Base-by-base conservation (phyloP, 192 early-diverging fungal species). In the Entomortierella beljakovae region DNA sequence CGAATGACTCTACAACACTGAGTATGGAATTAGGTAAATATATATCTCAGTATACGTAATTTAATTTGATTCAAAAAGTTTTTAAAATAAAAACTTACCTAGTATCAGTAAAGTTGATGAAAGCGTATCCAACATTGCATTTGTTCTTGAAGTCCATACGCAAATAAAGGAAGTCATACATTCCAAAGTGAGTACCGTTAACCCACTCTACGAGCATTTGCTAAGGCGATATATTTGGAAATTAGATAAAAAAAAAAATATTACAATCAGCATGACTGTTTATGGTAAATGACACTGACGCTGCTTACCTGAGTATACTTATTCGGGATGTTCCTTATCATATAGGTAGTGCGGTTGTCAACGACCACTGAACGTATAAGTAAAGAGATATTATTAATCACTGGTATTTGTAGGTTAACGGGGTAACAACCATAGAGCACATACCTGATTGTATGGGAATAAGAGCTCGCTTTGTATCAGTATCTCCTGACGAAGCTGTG, bases 281-380 rank as follows among this genome's bases (percentile, higher is more conserved):
- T n/a, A n/a, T n/a, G n/a, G n/a, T n/a, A n/a, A n/a, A n/a, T n/a
- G n/a, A n/a, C n/a, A n/a, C 1, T 25, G 54, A 8, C 7, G 52
- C 2, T 37, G 16, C 64, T 42, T 77, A 91, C 91, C 81, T 92
- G 91, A 7, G 91, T 90, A 66, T 93, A 94, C 64, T 94, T 94
- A 80, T 96, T 96, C 13, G 94, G 94, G 59, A 95, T 94, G 69
- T 95, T 95, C 37, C 93, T 83, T 49, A 96, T 91, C 94, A 95
- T 95, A 66, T 92, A 91, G 0, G 94, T 94, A 0, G 93, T 94
- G 8, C 94, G 84, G 25, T 67, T 86, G 59, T 95, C 93, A 8
- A 63, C 49, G 8, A 85, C 91, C 79, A 64, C 20, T 26, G 5
- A 22, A 11, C 29, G n/a, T 3, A 42, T 31, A 6, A 57, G n/a